Evolutionary conservation across 352 stramenopile species (phyloP), one percentile per base, ranked within the genome.

Genomic region (Pythium grandisporangium): DNA sequence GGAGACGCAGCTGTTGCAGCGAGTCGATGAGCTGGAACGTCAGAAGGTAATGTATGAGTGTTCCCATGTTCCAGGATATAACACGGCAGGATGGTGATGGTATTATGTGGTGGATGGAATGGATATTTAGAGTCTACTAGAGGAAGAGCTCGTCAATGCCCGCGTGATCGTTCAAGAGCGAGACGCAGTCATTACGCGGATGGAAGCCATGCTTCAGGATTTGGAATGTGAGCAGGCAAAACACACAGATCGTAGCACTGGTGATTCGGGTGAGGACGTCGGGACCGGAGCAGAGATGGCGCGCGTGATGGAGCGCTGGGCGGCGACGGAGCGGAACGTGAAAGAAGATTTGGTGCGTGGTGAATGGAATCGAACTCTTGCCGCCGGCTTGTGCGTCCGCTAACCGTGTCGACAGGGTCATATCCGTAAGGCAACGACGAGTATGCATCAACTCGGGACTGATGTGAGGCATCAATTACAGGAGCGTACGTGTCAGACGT

Each of bases 401-500:
- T 38, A 16, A 20, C 19, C 19, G 13, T 38, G 11, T 38, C 33
- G 13, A 8, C 32, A 66, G 57, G 36, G 42, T 23, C 50, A 61
- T 24, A 41, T 57, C 4, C 52, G 45, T 5, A 45, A 54, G 20
- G 52, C 48, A 14, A 49, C 41, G 0, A 11, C 19, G 12, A 45
- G 41, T 10, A 14, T 63, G 2, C 47, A 70, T 12, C 19, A 21
- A 16, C 26, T 58, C 6, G 44, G 38, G 27, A 14, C 36, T 19
- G 30, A 53, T 13, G 11, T 55, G n/a, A n/a, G n/a, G n/a, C n/a
- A n/a, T 16, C 37, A 51, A 42, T 21, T 7, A 7, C 51, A 70
- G 11, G 24, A 66, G 5, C 36, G 51, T 7, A 35, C 42, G 21
- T 34, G 60, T 70, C 44, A 45, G 49, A 13, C 23, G 34, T 44